These are phyloP conservation scores for Trypanosoma boissoni DNA, from an alignment of 208 protist species.

Conservation along the genomic window DNA sequence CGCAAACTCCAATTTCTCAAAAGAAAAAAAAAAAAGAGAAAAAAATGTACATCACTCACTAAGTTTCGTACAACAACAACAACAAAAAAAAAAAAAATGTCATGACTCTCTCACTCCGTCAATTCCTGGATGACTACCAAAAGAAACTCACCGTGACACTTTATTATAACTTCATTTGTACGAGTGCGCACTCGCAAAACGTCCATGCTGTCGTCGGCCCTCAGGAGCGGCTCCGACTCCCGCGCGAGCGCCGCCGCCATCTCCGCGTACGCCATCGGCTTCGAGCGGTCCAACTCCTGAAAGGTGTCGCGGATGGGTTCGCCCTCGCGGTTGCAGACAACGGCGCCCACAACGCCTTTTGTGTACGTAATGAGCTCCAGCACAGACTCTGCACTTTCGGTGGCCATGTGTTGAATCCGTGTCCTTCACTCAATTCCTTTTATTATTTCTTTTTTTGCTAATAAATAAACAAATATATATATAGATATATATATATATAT, in stretches of 20 bases:
- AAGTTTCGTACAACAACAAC: conserved; percentile 18
- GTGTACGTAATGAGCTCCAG: conserved; percentile 88
- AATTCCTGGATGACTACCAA: conserved; percentile 83
- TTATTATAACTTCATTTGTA: conserved; percentile 75
- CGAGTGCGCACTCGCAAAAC: conserved; percentile 66
- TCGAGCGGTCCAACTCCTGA: conserved; percentile 69
- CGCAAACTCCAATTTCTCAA: too few species aligned
- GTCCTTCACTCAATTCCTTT: not conserved
- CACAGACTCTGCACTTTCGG: conserved; percentile 62
- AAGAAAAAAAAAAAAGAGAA: not conserved
- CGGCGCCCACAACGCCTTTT: conserved; percentile 73
- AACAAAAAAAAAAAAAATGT: too few species aligned
- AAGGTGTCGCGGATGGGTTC: conserved; percentile 82
- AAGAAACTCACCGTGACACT: conserved; percentile 68
- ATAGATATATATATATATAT: conserved; percentile 14
- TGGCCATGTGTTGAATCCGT: conserved; percentile 26
- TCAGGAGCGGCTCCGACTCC: conserved; percentile 24
- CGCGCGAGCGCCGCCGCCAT: conserved; percentile 58
- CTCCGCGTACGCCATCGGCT: conserved; percentile 45
- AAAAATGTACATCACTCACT: not conserved
- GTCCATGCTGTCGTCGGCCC: conserved; percentile 53
- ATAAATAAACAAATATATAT: conserved; percentile 12
- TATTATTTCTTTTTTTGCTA: not conserved
- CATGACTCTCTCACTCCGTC: conserved; percentile 50
- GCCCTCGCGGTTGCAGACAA: conserved; percentile 73